Percentiles rank a stretch among this genome's conserved stretches.
phyloP scores from a whole-genome alignment of 106 monocot genomes.

The Allium sativum region DNA sequence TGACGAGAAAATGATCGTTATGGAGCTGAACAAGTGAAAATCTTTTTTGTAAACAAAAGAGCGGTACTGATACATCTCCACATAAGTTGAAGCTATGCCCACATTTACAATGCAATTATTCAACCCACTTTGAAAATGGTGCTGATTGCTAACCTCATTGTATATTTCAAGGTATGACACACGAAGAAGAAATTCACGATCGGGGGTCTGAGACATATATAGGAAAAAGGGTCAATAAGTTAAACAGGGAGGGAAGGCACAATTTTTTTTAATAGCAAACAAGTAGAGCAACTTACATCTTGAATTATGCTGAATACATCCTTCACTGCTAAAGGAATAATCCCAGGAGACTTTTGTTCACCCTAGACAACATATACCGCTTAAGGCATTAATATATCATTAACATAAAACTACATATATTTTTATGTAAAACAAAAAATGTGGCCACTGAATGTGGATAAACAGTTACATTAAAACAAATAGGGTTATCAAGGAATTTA shows the following conservation, averaged over 20 bases:
- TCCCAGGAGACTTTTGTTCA: slow-evolving; percentile 96
- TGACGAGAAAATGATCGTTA: too few relatives aligned
- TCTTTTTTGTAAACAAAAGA: not conserved
- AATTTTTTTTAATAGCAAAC: too few relatives aligned
- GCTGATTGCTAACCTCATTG: slow-evolving; percentile 66
- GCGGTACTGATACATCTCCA: not conserved
- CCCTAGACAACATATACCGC: slow-evolving; percentile 31
- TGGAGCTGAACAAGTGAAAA: too few relatives aligned
- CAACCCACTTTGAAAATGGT: not conserved
- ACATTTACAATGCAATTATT: not conserved
- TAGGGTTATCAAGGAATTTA: too few relatives aligned
- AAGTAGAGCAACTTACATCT: slow-evolving; percentile 42
- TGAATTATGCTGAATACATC: slow-evolving; percentile 98
- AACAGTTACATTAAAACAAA: too few relatives aligned
- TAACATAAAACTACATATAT: too few relatives aligned
- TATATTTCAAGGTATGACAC: slow-evolving; percentile 99
- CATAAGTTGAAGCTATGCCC: not conserved
- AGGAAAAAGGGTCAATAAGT: not conserved
- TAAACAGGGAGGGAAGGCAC: too few relatives aligned
- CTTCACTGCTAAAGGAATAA: slow-evolving; percentile 92
- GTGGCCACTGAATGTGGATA: too few relatives aligned
- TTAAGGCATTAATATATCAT: too few relatives aligned
- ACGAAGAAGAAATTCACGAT: slow-evolving; percentile 91
- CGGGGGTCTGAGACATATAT: slow-evolving; percentile 51
- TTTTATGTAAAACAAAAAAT: too few relatives aligned